phyloP scores from a whole-genome alignment of 106 monocot species.

The Cymbidium sinense region DNA sequence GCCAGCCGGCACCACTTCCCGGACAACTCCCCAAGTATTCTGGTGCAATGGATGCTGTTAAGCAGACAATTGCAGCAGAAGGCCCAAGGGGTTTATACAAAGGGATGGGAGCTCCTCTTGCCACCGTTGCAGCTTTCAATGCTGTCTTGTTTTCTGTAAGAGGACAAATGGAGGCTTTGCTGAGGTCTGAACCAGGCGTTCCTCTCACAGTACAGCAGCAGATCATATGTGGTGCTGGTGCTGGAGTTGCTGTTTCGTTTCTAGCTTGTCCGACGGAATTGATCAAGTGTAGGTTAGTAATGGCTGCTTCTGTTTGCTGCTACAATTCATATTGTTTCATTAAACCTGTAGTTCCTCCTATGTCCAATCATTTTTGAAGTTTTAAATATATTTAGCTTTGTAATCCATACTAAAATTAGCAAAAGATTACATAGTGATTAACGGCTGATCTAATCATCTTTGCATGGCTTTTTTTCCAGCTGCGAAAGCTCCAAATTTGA shows the following conservation, averaged over 20 bases:
- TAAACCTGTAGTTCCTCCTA: neutral
- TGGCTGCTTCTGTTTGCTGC: neutral
- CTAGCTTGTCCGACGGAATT: constrained; percentile 90
- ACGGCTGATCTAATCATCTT: neutral
- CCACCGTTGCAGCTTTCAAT: constrained; percentile 95
- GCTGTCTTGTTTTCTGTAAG: constrained; percentile 88
- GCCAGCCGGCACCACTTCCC: constrained; percentile 73
- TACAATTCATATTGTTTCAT: neutral
- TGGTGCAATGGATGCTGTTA: constrained; percentile 92
- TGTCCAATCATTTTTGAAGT: neutral
- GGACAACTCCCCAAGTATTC: constrained; percentile 79
- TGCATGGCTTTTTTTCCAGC: neutral
- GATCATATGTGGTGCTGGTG: constrained; percentile 76
- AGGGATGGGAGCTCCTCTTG: constrained; percentile 95
- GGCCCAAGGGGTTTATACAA: constrained; percentile 84
- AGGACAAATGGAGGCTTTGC: constrained; percentile 81
- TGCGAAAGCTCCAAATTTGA: neutral
- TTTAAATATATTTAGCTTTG: neutral
- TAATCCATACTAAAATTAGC: neutral
- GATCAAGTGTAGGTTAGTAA: constrained; percentile 80
- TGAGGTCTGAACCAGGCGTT: constrained; percentile 65
- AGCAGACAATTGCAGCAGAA: constrained; percentile 77
- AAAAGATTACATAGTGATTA: neutral
- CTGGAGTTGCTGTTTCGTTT: constrained; percentile 82
- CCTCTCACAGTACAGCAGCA: constrained; percentile 75